A percentile compares a stretch with the other conserved stretches of the same genome.
These are phyloP conservation scores for Teratosphaeria destructans DNA, from an alignment of 2,329 filamentous ascomycete genomes.

Conservation along the genomic window DNA sequence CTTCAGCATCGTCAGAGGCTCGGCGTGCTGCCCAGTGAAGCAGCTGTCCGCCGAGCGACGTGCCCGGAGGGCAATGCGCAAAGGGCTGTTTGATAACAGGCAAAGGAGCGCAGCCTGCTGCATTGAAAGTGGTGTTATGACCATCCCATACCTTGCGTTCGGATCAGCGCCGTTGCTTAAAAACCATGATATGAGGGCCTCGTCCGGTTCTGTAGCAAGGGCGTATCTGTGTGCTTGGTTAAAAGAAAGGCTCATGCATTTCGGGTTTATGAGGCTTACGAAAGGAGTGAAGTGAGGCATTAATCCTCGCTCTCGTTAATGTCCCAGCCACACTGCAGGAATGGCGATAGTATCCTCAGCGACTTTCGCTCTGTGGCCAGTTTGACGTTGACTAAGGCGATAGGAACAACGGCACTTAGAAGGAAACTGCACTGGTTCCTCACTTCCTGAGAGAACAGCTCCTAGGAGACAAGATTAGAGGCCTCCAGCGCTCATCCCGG, in stretches of 20 bases:
- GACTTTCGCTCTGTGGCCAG: conserved; percentile 1
- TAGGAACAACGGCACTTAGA: not conserved
- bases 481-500: not conserved
- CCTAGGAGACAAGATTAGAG: conserved; percentile 2
- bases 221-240: conserved; percentile 1
- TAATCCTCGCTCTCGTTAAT: conserved; percentile 5
- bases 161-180: conserved; percentile 9
- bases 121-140: conserved; percentile 8
- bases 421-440: conserved; percentile 1
- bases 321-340: conserved; percentile 2
- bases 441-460: not conserved
- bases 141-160: conserved; percentile 8
- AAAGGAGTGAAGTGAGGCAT: conserved; percentile 3
- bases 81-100: conserved; percentile 7
- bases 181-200: conserved; percentile 5
- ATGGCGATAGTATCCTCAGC: conserved; percentile 1
- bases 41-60: conserved; percentile 3
- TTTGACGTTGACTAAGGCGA: not conserved
- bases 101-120: conserved; percentile 3
- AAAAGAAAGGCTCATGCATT: not conserved
- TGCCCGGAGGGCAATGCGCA: not conserved
- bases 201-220: not conserved
- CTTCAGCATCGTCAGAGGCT: conserved; percentile 3
- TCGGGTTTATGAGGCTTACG: not conserved
- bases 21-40: conserved; percentile 6